Base-by-base conservation (phyloP, 1,284 basidiomycete genomes). In the Cutaneotrichosporon sp. region DNA sequence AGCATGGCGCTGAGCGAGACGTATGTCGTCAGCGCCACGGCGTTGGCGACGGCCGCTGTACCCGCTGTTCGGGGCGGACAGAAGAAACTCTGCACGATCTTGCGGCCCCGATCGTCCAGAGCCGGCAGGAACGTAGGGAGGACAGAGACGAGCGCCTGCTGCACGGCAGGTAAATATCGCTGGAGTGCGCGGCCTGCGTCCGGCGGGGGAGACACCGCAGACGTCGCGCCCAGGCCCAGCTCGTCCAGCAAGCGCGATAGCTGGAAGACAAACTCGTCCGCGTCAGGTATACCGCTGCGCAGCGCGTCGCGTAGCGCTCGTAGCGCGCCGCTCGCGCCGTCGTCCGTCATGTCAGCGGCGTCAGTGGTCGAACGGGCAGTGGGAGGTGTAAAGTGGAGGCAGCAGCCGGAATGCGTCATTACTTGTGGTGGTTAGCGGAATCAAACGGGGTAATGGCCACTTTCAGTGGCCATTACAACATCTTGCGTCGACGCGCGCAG, bases 111-210 rank as follows among this genome's bases (percentile, higher is more conserved):
- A 26, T 80, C 73, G 46, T 85, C 81, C n/a, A 91, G 74, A 0
- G 71, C 60, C 0, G 73, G 66, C 40, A 83, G 80, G 86, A 90
- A 92, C 20, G 81, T 80, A 0, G 87, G 86, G 4, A 83, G 68
- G 36, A 49, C 40, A 9, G 48, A 52, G 2, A 73, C 22, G 4
- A 73, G 59, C 4, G 51, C 40, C 5, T 44, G 37, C 43, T 73
- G 71, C 1, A 70, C 64, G 4, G 58, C 48, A 1, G 68, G 66
- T 0, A 73, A 59, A 26, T 64, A 62, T 22, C 68, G 52, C 4
- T 46, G 37, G 18, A 68, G 50, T 2, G 58, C 54, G 10, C 17
- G 14, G 1, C 14, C 43, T 3, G 33, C 22, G 9, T 13, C 34
- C 9, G 45, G 15, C 8, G 45, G n/a, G 4, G 35, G 5, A 3